Evolutionary conservation across 1,139 yeast species (phyloP), one percentile per base, ranked within the genome.

Genomic region (Arxiozyma slooffiae): DNA sequence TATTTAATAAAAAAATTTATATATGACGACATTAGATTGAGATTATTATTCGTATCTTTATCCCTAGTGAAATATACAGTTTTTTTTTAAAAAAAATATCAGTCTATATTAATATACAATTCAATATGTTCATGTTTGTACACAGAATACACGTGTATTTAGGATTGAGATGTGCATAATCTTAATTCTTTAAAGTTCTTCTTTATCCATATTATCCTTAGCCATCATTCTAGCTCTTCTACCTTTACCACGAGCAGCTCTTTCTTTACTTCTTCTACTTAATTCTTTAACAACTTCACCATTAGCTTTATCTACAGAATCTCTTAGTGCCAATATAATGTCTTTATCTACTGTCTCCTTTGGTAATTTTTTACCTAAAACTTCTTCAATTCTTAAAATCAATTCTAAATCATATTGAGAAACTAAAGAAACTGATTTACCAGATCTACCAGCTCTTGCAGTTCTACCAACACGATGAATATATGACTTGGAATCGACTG

Each of bases 381-480:
- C 95, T 48, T 83, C 85, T 67, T 92, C 99, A 51, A 92, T 90
- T 62, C 96, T 77, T 58, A 89, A 73, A 63, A 86, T 86, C 62
- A 89, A 72, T 68, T 89, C 97, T 56, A 92, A 75, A 67, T 92
- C 98, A 66, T 92, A 94, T 68, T 92, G 99, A 1, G 97, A 89
- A 26, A 92, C 95, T 52, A 92, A 74, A 6, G 97, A 86, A 38
- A 92, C 77, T 2, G 97, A 88, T 66, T 85, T 87, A 49, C 99
- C 99, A 0, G 95, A 80, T 57, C 95, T 78, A 8, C 99, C 98
- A 0, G 98, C 98, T 69, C 98, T 83, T 1, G 98, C 98, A 26
- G 98, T 92, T 74, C 98, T 82, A 37, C 98, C 98, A 20, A 92
- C 98, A 64, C 98, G 78, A 68, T 92, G 98, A 58, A 94, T 90